Conservation (phyloP, 2,329 filamentous ascomycete genomes). For the Colletotrichum limetticola region DNA sequence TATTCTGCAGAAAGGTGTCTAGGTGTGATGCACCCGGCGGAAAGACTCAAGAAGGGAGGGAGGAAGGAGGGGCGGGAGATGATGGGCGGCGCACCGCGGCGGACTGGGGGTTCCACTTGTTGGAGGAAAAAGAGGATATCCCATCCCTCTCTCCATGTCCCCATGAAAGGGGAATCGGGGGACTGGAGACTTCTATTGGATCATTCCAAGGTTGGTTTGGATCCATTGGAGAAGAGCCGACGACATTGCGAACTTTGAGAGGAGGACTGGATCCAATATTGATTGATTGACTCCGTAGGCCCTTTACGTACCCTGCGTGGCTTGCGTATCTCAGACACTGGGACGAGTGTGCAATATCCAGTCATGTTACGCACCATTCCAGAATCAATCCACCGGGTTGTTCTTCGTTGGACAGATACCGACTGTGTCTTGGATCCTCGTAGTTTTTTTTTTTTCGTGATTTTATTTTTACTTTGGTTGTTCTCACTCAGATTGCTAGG, state of each 20-base stretch:
- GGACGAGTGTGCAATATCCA: not conserved
- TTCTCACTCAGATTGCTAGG: not conserved
- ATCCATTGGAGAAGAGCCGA: not conserved
- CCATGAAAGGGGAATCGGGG: not conserved
- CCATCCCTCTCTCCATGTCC: not conserved
- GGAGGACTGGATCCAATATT: conserved; percentile 1
- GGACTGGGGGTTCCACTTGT: not conserved
- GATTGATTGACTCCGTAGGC: conserved; percentile 4
- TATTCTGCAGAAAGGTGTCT: conserved; percentile 7
- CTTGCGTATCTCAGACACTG: not conserved
- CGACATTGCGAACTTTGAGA: not conserved
- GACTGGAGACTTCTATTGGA: not conserved
- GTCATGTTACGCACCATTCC: not conserved
- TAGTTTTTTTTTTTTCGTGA: not conserved
- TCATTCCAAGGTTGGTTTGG: not conserved
- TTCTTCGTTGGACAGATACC: not conserved
- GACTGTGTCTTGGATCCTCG: not conserved
- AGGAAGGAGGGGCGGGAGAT: not conserved
- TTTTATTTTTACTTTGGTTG: not conserved
- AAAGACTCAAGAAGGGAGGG: not conserved
- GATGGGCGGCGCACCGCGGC: conserved; percentile 18
- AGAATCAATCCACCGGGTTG: no score
- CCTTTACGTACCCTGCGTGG: conserved; percentile 3
- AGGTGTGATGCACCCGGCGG: conserved; percentile 9
- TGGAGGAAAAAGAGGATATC: not conserved